These are phyloP conservation scores for Rhynchosporium agropyri DNA, from an alignment of 2,329 filamentous ascomycete species.

Conservation along the genomic window DNA sequence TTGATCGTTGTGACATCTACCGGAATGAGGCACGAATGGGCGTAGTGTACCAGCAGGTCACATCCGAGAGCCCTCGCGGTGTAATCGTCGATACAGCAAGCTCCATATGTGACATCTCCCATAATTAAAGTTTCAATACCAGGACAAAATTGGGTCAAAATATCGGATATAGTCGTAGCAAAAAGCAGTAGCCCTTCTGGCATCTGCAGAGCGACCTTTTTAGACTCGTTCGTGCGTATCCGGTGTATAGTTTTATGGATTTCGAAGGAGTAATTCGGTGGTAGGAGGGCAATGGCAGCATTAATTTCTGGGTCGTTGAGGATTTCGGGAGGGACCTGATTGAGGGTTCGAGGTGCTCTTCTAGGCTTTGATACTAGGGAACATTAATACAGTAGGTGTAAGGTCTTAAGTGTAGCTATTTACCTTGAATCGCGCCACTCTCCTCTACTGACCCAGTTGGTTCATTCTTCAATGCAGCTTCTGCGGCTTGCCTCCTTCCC, in stretches of 20 bases:
- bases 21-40: conserved; percentile 93
- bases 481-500: conserved; percentile 73
- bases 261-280: conserved; percentile 97
- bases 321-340: conserved; percentile 87
- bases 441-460: conserved; percentile 50
- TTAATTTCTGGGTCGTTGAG: conserved; percentile 83
- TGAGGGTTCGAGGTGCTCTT: conserved; percentile 77
- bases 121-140: conserved; percentile 94
- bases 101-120: conserved; percentile 98
- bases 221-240: conserved; percentile 77
- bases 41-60: conserved; percentile 94
- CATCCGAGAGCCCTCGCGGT: conserved; percentile 92
- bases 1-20: conserved; percentile 97
- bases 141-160: conserved; percentile 90
- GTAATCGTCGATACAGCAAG: conserved; percentile 98
- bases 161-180: conserved; percentile 96
- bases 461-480: conserved; percentile 51
- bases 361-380: conserved; percentile 68
- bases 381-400: conserved; percentile 16
- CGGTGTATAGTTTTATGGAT: conserved; percentile 98
- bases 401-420: conserved; percentile 30
- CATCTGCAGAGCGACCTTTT: conserved; percentile 91
- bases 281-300: conserved; percentile 82
- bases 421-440: conserved; percentile 70
- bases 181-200: conserved; percentile 94